Evolutionary conservation across 2,329 filamentous ascomycete species (phyloP).

Genomic region (Exophiala alcalophila): DNA sequence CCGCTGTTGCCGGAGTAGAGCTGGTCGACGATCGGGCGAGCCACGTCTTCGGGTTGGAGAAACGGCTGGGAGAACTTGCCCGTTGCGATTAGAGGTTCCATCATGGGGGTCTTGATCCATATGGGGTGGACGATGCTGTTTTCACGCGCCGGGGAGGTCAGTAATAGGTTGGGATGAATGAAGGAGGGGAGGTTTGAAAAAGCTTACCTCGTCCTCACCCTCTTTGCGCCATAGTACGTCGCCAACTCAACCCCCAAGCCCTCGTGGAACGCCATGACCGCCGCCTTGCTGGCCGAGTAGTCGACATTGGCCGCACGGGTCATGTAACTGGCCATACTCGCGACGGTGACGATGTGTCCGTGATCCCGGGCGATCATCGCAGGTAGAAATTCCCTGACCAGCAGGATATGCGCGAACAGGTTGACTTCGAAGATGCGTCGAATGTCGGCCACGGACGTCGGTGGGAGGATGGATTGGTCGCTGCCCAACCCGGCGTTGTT

Average conservation of each 20-base stretch:
- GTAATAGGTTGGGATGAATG: not conserved
- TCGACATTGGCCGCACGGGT: slow-evolving; percentile 62
- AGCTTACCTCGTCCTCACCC: slow-evolving; percentile 14
- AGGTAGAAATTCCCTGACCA: slow-evolving; percentile 64
- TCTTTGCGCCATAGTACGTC: slow-evolving; percentile 5
- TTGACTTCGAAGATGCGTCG: slow-evolving; percentile 70
- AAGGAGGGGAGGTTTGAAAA: not conserved
- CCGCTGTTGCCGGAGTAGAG: slow-evolving; percentile 50
- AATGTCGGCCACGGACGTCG: slow-evolving; percentile 54
- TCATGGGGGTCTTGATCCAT: slow-evolving; percentile 51
- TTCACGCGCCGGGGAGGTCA: not conserved
- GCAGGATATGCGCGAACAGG: slow-evolving; percentile 63
- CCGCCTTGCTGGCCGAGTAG: slow-evolving; percentile 65
- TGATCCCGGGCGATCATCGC: slow-evolving; percentile 62
- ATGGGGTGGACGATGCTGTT: slow-evolving; percentile 37
- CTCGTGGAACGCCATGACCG: slow-evolving; percentile 66
- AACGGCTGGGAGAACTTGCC: slow-evolving; percentile 32
- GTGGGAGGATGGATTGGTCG: slow-evolving; percentile 56
- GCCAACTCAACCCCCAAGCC: slow-evolving; percentile 33
- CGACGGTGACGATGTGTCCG: slow-evolving; percentile 69
- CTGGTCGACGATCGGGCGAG: slow-evolving; percentile 50
- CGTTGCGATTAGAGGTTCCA: slow-evolving; percentile 35
- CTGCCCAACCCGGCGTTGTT: slow-evolving; percentile 52
- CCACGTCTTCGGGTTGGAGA: slow-evolving; percentile 42
- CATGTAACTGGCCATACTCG: slow-evolving; percentile 61